Base-by-base conservation (phyloP, 208 protist genomes). In the Leishmania tropica region DNA sequence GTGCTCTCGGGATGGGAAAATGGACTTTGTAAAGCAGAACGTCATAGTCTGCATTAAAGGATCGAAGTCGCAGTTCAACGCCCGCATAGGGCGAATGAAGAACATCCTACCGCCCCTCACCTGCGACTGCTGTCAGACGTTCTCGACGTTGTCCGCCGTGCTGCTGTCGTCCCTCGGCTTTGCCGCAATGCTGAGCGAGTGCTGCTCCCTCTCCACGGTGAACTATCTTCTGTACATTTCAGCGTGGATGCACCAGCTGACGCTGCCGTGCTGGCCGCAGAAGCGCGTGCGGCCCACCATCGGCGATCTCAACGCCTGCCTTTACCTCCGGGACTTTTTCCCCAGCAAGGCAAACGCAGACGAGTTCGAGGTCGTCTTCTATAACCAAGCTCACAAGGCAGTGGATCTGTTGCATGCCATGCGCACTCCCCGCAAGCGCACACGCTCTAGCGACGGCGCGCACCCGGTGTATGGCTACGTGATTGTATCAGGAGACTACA, bases 151-250 rank as follows among this genome's bases (percentile, higher is more conserved):
- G 58, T 90, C 91, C 1, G 93, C 93, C 1, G 83, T 96, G 24
- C 70, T 96, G 51, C 87, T 97, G 28, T 96, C 92, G 31, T 96
- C 93, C 10, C 74, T 97, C 6, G 90, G 92, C 31, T 93, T 92
- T 71, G 93, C 90, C 37, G 90, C 90, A 35, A 88, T 87, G 67
- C 82, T 95, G 75, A 83, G 87, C 75, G 88, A 92, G 58, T 95
- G 89, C 75, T 92, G 83, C 67, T 85, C 78, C 65, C 80, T 89
- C 19, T 96, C 92, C 31, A 94, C 92, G 21, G 89, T 97, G 7
- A 96, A 97, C 83, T 97, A 96, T 76, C 75, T 97, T 37, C 85
- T 96, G 7, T 97, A 97, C 86, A 94, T 96, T 77, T 90, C 95
- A 1, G 95, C 95, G 6, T 97, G 95, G 93, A 84, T 96, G 84